Evolutionary conservation across 2,329 filamentous ascomycete species (phyloP), one percentile per base, ranked within the genome.

Genomic region (Colletotrichum plurivorum): DNA sequence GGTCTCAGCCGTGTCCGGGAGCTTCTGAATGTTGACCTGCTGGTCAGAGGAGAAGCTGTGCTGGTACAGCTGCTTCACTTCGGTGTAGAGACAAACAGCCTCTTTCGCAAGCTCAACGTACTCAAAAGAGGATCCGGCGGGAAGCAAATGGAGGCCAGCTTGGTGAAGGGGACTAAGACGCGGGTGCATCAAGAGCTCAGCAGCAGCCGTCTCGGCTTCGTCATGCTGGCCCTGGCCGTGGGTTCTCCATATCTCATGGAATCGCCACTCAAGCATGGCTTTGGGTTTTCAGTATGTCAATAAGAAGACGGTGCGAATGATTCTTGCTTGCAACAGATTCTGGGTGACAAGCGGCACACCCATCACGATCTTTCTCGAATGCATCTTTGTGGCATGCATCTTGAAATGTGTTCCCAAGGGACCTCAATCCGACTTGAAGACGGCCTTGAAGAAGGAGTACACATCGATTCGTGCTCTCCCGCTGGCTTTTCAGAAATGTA

Each of bases 241-340:
- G 15, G n/a, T 53, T 53, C 51, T 36, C 51, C 51, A 53, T 22
- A 31, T 53, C 22, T 53, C 13, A n/a, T 53, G 51, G 27, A 53
- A 53, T 36, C 22, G 25, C 22, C 22, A 53, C 4, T 53, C 51
- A 18, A 53, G 5, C 15, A 36, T 36, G 25, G 51, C 51, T 31
- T 1, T 46, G 31, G 10, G 8, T 9, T 36, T 3, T 36, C 31
- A 36, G 9, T 36, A 36, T 36, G 22, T 25, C 22, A 25, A 25
- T 25, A 25, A 25, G 20, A 22, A 22, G 20, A 22, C 20, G 20
- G 20, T 3, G 20, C 3, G 20, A 22, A 22, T 22, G 20, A 22
- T 22, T 22, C 20, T 22, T 3, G 20, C 20, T 22, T 22, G 20
- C 20, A 22, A 22, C 20, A 22, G 20, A 22, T 3, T 22, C 20